phyloP scores from a whole-genome alignment of 805 yeast genomes.

The Candida dajiaensis region DNA sequence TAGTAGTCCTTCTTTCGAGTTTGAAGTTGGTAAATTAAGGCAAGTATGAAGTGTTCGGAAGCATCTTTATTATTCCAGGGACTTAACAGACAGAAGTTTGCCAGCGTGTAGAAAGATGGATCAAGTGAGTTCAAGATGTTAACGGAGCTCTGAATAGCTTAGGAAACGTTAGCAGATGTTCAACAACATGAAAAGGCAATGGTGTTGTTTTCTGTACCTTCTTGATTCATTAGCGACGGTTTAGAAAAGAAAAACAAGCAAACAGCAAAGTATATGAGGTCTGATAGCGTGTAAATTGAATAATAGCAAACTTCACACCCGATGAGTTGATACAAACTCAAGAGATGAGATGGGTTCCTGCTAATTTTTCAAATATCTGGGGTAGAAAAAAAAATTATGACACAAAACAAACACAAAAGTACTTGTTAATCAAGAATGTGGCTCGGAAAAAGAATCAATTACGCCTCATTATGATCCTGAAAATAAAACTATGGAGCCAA shows the following conservation, averaged over 20 bases:
- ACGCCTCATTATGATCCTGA: too few relatives aligned
- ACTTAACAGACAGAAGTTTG: not conserved
- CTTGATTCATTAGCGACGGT: not conserved
- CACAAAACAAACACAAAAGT: too few relatives aligned
- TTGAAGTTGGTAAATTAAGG: not conserved
- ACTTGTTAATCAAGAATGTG: too few relatives aligned
- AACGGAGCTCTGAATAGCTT: not conserved
- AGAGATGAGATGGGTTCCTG: too few relatives aligned
- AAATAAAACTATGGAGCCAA: too few relatives aligned
- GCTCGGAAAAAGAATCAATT: too few relatives aligned
- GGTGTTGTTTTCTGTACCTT: not conserved
- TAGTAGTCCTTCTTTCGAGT: slow-evolving; percentile 1
- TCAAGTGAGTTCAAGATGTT: not conserved
- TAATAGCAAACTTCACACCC: slow-evolving; percentile 26
- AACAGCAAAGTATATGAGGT: not conserved
- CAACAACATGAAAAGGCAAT: not conserved
- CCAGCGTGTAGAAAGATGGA: not conserved
- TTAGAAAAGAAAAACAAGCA: not conserved
- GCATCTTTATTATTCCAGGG: not conserved
- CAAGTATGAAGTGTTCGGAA: not conserved
- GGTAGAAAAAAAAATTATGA: too few relatives aligned
- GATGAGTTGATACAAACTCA: slow-evolving; percentile 20
- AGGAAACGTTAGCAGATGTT: not conserved
- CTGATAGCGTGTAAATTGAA: slow-evolving; percentile 21
- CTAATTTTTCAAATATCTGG: too few relatives aligned